These are phyloP conservation scores for Musa beccarii DNA, from an alignment of 176 grass and related monocot genomes.

Conservation along the genomic window DNA sequence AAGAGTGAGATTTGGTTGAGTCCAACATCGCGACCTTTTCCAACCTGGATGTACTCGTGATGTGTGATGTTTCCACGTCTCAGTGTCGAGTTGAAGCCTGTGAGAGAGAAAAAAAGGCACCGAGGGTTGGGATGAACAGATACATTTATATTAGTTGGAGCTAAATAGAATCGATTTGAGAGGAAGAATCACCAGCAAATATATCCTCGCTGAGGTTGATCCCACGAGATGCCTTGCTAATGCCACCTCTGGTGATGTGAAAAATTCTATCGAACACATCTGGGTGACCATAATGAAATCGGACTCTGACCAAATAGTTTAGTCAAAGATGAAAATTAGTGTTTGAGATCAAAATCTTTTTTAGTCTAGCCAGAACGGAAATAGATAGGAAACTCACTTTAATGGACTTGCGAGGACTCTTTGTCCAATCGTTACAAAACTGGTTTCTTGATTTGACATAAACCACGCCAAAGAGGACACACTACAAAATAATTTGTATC, in stretches of 20 bases:
- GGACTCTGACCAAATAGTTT: conserved; percentile 33
- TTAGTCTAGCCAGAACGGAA: neutral
- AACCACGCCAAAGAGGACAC: conserved; percentile 98
- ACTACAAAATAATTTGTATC: conserved; percentile 19
- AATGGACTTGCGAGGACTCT: conserved; percentile 89
- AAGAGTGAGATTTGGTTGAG: conserved; percentile 95
- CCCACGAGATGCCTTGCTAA: conserved; percentile 87
- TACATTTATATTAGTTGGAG: no score
- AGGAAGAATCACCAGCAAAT: conserved; percentile 50
- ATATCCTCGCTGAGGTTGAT: conserved; percentile 97
- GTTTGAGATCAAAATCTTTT: neutral
- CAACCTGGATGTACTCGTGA: conserved; percentile 98
- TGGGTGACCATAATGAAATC: conserved; percentile 95
- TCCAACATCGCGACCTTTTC: conserved; percentile 92
- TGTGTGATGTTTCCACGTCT: conserved; percentile 86
- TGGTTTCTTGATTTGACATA: conserved; percentile 98
- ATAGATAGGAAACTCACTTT: conserved; percentile 39
- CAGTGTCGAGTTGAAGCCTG: conserved; percentile 89
- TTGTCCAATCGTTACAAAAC: conserved; percentile 97
- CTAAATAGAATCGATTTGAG: no score
- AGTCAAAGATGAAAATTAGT: no score
- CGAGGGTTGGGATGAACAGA: no score
- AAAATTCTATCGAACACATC: conserved; percentile 93
- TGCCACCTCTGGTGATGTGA: conserved; percentile 84
- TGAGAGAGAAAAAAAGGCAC: neutral